Percentiles rank a stretch among this genome's conserved stretches.
phyloP scores from a whole-genome alignment of 2,329 filamentous ascomycete species.

The Trichoderma brevicompactum region DNA sequence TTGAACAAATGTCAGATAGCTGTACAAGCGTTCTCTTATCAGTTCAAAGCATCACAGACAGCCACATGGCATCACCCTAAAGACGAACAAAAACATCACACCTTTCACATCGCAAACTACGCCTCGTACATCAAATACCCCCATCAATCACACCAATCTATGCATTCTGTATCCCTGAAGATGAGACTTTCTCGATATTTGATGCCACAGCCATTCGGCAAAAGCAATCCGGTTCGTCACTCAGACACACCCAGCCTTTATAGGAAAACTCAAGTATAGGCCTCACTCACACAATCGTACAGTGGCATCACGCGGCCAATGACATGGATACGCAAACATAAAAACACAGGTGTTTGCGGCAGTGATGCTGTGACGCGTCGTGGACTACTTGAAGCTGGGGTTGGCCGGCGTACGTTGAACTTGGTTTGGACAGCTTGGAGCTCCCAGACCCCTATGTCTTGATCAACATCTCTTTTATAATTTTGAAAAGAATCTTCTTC shows the following conservation, averaged over 20 bases:
- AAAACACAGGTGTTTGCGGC: neutral
- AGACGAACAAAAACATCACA: neutral
- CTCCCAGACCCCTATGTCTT: neutral
- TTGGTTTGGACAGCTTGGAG: neutral
- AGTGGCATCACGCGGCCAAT: conserved; percentile 10
- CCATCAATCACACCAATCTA: neutral
- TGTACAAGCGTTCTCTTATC: neutral
- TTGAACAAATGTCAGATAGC: no score
- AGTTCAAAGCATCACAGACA: neutral
- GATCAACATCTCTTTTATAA: neutral
- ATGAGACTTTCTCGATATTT: neutral
- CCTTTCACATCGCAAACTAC: neutral
- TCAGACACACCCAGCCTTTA: neutral
- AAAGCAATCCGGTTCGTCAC: neutral
- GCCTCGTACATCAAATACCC: neutral
- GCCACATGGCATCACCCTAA: neutral
- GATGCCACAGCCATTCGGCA: neutral
- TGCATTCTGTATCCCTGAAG: neutral
- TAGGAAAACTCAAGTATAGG: neutral
- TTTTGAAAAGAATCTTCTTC: neutral
- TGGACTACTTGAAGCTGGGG: conserved; percentile 24
- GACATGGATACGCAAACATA: neutral
- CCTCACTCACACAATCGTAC: neutral
- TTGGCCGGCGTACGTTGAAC: neutral
- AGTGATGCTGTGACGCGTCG: conserved; percentile 15